Evolutionary conservation across 495 filamentous ascomycete genomes (phyloP).

Genomic region (Wilcoxina mikolae): DNA sequence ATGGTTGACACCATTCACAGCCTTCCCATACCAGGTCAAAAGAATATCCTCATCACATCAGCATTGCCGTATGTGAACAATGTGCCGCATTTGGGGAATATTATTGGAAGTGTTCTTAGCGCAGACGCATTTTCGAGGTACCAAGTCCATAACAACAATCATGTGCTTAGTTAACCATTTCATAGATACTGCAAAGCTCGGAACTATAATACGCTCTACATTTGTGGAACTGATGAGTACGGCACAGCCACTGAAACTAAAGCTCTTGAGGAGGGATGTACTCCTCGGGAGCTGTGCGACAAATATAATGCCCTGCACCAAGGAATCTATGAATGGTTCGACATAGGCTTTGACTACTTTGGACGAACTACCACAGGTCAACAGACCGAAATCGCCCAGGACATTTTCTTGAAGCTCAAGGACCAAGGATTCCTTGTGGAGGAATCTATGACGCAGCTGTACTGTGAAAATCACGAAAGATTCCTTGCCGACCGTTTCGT

Average conservation of each 20-base stretch:
- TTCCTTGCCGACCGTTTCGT: constrained; percentile 92
- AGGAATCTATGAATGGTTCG: constrained; percentile 78
- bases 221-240: constrained; percentile 65
- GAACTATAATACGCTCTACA: constrained; percentile 47
- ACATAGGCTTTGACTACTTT: constrained; percentile 71
- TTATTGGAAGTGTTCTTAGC: constrained; percentile 75
- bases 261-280: constrained; percentile 35
- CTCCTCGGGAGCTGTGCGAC: constrained; percentile 56
- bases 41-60: constrained; percentile 46
- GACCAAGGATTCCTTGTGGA: constrained; percentile 72
- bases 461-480: constrained; percentile 66
- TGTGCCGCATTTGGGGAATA: constrained; percentile 87
- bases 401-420: constrained; percentile 64
- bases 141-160: constrained; percentile 8
- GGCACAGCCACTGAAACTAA: constrained; percentile 83
- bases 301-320: constrained; percentile 76
- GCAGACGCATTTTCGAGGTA: constrained; percentile 63
- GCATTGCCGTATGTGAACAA: constrained; percentile 88
- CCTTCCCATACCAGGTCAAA: constrained; percentile 37
- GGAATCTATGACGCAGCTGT: constrained; percentile 62
- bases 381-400: constrained; percentile 77
- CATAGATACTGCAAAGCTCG: constrained; percentile 58
- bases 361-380: constrained; percentile 65
- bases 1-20: constrained; percentile 12
- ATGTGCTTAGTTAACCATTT: constrained; percentile 18